These are phyloP conservation scores for Termitomyces sp. DNA, from an alignment of 768 basidiomycete species.

Conservation along the genomic window DNA sequence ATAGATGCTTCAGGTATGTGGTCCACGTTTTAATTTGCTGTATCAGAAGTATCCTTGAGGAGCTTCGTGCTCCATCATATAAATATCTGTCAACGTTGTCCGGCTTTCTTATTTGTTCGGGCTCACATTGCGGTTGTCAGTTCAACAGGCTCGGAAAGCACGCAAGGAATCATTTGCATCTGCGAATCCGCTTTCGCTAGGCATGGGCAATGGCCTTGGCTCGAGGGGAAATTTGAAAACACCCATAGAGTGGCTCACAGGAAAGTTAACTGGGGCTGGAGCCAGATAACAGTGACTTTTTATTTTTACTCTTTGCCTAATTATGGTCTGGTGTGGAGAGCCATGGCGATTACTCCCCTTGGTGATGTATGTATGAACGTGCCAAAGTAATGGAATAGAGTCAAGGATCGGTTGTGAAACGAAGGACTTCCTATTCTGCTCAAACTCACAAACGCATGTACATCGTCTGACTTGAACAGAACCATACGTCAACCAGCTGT, in stretches of 20 bases:
- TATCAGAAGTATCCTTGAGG: neutral
- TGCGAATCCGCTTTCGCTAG: conserved; percentile 79
- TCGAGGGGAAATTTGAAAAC: conserved; percentile 60
- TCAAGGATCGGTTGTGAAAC: neutral
- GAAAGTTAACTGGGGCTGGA: conserved; percentile 63
- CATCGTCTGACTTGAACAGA: conserved; percentile 1
- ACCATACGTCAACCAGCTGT: conserved; percentile 20
- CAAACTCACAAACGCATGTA: neutral
- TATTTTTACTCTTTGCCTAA: neutral
- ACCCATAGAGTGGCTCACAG: conserved; percentile 77
- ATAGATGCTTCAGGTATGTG: conserved; percentile 65
- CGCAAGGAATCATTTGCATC: conserved; percentile 76
- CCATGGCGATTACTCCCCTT: neutral
- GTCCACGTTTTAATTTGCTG: neutral
- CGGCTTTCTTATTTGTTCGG: neutral
- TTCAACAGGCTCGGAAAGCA: conserved; percentile 62
- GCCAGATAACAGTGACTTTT: conserved; percentile 29
- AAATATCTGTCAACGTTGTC: neutral
- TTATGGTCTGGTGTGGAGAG: neutral
- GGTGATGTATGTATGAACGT: neutral
- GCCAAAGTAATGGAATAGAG: neutral
- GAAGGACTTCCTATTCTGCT: neutral
- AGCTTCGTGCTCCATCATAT: neutral
- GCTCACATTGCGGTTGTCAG: conserved; percentile 31
- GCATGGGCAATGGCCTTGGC: conserved; percentile 53